Percentiles rank a stretch among this genome's conserved stretches.
Conservation (phyloP, 495 filamentous ascomycete species). For the Aspergillus olivimuriae region DNA sequence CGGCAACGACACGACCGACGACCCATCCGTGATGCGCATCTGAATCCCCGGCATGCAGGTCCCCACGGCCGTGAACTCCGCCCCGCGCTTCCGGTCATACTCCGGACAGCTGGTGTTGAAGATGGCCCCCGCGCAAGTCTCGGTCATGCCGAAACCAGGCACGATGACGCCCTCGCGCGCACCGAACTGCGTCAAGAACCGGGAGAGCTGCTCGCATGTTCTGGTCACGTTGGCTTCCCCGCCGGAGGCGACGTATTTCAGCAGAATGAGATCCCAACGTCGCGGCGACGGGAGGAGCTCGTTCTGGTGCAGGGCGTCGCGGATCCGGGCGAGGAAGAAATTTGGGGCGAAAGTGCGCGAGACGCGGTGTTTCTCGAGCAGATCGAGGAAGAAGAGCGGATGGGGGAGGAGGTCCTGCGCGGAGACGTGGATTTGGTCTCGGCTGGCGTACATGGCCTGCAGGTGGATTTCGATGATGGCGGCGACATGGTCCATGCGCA, state of each 20-base stretch:
- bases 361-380: constrained; percentile 36
- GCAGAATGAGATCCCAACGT: constrained; percentile 19
- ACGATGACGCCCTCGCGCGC: constrained; percentile 32
- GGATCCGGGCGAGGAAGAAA: constrained; percentile 39
- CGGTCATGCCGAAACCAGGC: constrained; percentile 52
- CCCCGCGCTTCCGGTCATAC: constrained; percentile 24
- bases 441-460: constrained; percentile 21
- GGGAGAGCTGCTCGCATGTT: constrained; percentile 20
- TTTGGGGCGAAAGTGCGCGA: constrained; percentile 49
- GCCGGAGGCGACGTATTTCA: constrained; percentile 26
- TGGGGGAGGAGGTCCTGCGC: constrained; percentile 32
- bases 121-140: constrained; percentile 47
- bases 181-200: constrained; percentile 24
- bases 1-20: neutral
- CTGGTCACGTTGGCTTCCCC: constrained; percentile 33
- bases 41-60: constrained; percentile 30
- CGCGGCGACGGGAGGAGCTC: neutral
- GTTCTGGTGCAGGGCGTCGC: neutral
- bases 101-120: constrained; percentile 27
- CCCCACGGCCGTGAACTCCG: constrained; percentile 33
- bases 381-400: constrained; percentile 35
- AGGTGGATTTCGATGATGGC: constrained; percentile 46
- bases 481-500: constrained; percentile 49
- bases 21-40: constrained; percentile 29
- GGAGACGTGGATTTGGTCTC: constrained; percentile 42